Conservation (phyloP, 805 yeast species). For the Middelhovenomyces tepae region DNA sequence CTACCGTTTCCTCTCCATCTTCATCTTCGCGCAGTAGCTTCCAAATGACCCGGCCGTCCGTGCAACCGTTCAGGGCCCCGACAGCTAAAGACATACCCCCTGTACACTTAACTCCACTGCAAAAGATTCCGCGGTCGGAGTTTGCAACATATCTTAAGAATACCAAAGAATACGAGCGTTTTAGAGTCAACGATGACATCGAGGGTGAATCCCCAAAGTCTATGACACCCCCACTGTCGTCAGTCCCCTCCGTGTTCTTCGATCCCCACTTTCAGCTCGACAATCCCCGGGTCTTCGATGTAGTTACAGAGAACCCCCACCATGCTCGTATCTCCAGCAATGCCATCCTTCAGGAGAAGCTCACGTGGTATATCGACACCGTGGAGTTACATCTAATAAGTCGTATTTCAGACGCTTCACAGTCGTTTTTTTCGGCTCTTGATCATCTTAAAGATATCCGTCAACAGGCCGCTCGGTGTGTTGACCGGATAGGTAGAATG, state of each 20-base stretch:
- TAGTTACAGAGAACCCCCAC: slow-evolving; percentile 56
- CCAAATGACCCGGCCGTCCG: no score
- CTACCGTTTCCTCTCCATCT: no score
- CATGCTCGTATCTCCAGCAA: slow-evolving; percentile 29
- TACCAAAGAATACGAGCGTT: slow-evolving; percentile 34
- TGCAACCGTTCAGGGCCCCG: slow-evolving; percentile 40
- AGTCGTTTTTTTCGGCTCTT: slow-evolving; percentile 75
- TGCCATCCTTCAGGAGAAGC: slow-evolving; percentile 59
- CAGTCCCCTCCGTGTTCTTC: slow-evolving; percentile 65
- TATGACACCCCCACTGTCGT: slow-evolving; percentile 24
- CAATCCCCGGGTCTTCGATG: slow-evolving; percentile 74
- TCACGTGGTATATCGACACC: slow-evolving; percentile 74
- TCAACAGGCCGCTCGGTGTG: slow-evolving; percentile 41
- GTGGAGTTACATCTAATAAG: slow-evolving; percentile 74
- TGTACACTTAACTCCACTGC: slow-evolving; percentile 50
- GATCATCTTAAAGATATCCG: slow-evolving; percentile 66
- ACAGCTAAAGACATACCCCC: slow-evolving; percentile 80
- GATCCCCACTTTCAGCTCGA: slow-evolving; percentile 67
- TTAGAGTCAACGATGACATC: slow-evolving; percentile 8
- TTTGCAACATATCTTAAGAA: slow-evolving; percentile 38
- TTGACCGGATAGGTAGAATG: slow-evolving; percentile 40
- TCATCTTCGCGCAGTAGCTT: no score
- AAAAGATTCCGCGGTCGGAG: slow-evolving; percentile 35
- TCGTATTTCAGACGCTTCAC: slow-evolving; percentile 78
- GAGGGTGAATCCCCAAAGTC: background rate